phyloP scores from a whole-genome alignment of 805 yeast genomes.

The Ogataea trehaloabstinens region DNA sequence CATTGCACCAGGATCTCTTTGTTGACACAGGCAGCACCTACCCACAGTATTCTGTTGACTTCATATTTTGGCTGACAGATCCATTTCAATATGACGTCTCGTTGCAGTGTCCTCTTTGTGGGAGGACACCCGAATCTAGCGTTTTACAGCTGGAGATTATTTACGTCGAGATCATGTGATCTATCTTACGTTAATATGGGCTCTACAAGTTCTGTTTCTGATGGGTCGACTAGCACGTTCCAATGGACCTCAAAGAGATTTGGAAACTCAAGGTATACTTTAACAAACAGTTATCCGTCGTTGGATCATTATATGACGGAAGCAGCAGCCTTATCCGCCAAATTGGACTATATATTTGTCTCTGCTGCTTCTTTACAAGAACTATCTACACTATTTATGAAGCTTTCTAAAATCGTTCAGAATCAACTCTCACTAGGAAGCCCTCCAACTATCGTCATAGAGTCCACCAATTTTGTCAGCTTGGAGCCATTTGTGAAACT shows the following conservation, averaged over 20 bases:
- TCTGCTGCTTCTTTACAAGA: conserved; percentile 53
- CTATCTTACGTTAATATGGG: conserved; percentile 40
- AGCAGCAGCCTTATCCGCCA: conserved; percentile 12
- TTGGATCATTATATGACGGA: conserved; percentile 25
- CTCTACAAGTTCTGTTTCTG: background rate
- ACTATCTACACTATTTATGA: conserved; percentile 40
- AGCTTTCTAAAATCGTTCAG: conserved; percentile 37
- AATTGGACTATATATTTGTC: conserved; percentile 44
- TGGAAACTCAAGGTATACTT: conserved; percentile 31
- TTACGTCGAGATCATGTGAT: conserved; percentile 41
- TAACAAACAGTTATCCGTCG: conserved; percentile 19
- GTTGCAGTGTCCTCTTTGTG: conserved; percentile 36
- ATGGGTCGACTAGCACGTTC: conserved; percentile 15
- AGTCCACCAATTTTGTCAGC: conserved; percentile 69
- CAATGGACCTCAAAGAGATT: conserved; percentile 33
- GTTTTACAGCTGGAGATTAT: conserved; percentile 59
- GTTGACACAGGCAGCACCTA: no score
- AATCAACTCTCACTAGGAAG: conserved; percentile 20
- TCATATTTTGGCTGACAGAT: no score
- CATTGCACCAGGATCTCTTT: no score
- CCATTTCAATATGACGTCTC: conserved; percentile 21
- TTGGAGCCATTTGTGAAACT: conserved; percentile 65
- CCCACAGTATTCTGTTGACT: no score
- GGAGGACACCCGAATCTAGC: conserved; percentile 59
- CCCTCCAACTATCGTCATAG: conserved; percentile 57